phyloP scores from a whole-genome alignment of 2,329 filamentous ascomycete genomes.

The Aspergillus sp. region DNA sequence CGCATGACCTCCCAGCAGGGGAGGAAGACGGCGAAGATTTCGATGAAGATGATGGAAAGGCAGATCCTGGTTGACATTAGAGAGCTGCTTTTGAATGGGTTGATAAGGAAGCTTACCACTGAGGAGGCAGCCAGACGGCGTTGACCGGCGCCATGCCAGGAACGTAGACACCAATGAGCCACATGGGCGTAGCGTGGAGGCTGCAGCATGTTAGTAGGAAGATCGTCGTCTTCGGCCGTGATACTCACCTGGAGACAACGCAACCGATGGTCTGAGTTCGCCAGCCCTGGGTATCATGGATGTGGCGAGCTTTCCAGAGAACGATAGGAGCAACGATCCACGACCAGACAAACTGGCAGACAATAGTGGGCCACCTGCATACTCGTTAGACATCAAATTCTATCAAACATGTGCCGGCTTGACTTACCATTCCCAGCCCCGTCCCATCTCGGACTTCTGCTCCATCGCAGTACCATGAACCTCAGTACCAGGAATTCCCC shows the following conservation, averaged over 20 bases:
- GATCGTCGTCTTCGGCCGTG: slow-evolving; percentile 12
- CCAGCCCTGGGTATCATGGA: slow-evolving; percentile 64
- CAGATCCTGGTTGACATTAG: slow-evolving; percentile 36
- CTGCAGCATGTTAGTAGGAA: slow-evolving; percentile 27
- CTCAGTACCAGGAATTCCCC: slow-evolving; percentile 47
- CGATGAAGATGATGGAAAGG: slow-evolving; percentile 58
- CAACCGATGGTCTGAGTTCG: slow-evolving; percentile 56
- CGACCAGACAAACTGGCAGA: slow-evolving; percentile 21
- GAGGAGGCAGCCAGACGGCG: slow-evolving; percentile 53
- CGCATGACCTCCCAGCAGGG: slow-evolving; percentile 55
- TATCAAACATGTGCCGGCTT: background rate
- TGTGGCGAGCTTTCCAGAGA: slow-evolving; percentile 56
- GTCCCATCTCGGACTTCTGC: slow-evolving; percentile 32
- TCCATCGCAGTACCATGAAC: slow-evolving; percentile 44
- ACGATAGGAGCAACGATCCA: slow-evolving; percentile 27
- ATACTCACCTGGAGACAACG: slow-evolving; percentile 38
- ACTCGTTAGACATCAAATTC: background rate
- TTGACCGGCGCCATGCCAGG: slow-evolving; percentile 51
- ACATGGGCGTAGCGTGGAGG: slow-evolving; percentile 62
- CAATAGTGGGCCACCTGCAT: slow-evolving; percentile 23
- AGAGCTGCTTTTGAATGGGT: background rate
- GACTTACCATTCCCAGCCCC: slow-evolving; percentile 60
- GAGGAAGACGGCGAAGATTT: slow-evolving; percentile 60
- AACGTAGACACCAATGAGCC: slow-evolving; percentile 55
- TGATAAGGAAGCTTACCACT: slow-evolving; percentile 52